Percentiles rank a stretch among this genome's conserved stretches.
These are phyloP conservation scores for Tolypocladium sp. DNA, from an alignment of 2,329 filamentous ascomycete species.

Conservation along the genomic window DNA sequence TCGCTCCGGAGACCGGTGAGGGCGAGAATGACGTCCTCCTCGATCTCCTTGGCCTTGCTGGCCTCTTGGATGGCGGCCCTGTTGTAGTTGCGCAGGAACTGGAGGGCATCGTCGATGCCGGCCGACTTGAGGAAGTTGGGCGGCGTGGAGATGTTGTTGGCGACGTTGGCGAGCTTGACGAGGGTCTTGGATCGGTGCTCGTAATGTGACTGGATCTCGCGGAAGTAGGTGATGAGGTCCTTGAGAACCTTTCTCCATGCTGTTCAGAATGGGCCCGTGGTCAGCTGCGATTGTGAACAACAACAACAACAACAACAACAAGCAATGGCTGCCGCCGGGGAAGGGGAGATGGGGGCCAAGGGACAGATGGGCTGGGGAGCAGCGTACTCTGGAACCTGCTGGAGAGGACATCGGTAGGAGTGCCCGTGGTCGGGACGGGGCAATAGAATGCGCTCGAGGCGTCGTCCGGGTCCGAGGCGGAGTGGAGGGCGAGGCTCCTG, in stretches of 20 bases:
- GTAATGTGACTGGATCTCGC: slow-evolving; percentile 83
- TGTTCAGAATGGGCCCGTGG: slow-evolving; percentile 23
- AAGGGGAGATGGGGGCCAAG: background rate
- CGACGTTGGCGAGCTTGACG: slow-evolving; percentile 71
- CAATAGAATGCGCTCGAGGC: slow-evolving; percentile 80
- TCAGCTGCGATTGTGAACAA: background rate
- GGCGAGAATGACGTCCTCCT: slow-evolving; percentile 83
- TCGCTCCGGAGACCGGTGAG: slow-evolving; percentile 80
- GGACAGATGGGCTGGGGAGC: background rate
- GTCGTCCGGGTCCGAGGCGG: slow-evolving; percentile 58
- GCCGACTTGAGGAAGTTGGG: slow-evolving; percentile 68
- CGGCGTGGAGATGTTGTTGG: slow-evolving; percentile 71
- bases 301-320: background rate
- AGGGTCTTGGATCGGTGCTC: slow-evolving; percentile 77
- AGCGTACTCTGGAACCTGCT: slow-evolving; percentile 77
- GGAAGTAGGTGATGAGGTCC: slow-evolving; percentile 87
- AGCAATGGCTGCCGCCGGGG: background rate
- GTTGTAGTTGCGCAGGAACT: slow-evolving; percentile 75
- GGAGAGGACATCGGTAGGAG: slow-evolving; percentile 79
- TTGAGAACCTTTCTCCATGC: slow-evolving; percentile 95
- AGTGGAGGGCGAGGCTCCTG: slow-evolving; percentile 65
- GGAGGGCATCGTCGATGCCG: slow-evolving; percentile 80
- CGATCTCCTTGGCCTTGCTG: slow-evolving; percentile 82
- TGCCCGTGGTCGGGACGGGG: slow-evolving; percentile 79
- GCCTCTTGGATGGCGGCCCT: slow-evolving; percentile 70